These are phyloP conservation scores for Coffea humblotiana DNA, from an alignment of 305 asterid genomes.

Conservation along the genomic window DNA sequence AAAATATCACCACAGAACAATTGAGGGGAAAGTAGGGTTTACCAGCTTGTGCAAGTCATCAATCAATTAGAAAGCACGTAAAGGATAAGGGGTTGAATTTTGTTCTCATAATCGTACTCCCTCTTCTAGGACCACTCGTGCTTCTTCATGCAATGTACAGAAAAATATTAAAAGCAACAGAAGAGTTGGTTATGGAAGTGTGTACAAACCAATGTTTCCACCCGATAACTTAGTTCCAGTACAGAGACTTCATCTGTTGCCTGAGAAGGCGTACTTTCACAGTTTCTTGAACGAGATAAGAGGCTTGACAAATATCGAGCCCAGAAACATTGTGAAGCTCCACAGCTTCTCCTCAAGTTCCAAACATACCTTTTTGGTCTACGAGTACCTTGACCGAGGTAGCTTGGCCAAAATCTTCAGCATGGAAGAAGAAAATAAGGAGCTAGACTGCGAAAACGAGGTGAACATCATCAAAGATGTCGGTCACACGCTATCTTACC, in stretches of 20 bases:
- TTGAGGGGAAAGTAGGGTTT: constrained; percentile 22
- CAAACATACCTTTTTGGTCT: constrained; percentile 20
- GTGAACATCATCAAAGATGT: constrained; percentile 22
- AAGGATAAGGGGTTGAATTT: neutral
- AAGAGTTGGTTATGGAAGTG: constrained; percentile 21
- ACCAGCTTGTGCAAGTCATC: neutral
- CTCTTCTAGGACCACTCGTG: constrained; percentile 23
- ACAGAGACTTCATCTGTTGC: constrained; percentile 13
- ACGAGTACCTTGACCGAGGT: constrained; percentile 24
- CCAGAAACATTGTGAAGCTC: constrained; percentile 23
- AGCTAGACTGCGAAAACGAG: constrained; percentile 25
- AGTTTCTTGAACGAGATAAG: constrained; percentile 22
- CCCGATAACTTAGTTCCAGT: neutral
- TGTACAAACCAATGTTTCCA: constrained; percentile 22
- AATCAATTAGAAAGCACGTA: neutral
- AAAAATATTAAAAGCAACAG: constrained; percentile 17
- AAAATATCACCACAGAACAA: neutral
- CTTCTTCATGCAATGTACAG: constrained; percentile 11
- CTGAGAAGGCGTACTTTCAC: neutral
- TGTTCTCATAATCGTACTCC: constrained; percentile 16
- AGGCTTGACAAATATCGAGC: constrained; percentile 15
- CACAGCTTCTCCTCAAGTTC: constrained; percentile 16
- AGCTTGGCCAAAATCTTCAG: constrained; percentile 19
- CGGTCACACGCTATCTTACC: constrained; percentile 28
- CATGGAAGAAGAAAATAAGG: constrained; percentile 1